Evolutionary conservation across 2,329 filamentous ascomycete species (phyloP).

Genomic region (Hypoxylon sp.): DNA sequence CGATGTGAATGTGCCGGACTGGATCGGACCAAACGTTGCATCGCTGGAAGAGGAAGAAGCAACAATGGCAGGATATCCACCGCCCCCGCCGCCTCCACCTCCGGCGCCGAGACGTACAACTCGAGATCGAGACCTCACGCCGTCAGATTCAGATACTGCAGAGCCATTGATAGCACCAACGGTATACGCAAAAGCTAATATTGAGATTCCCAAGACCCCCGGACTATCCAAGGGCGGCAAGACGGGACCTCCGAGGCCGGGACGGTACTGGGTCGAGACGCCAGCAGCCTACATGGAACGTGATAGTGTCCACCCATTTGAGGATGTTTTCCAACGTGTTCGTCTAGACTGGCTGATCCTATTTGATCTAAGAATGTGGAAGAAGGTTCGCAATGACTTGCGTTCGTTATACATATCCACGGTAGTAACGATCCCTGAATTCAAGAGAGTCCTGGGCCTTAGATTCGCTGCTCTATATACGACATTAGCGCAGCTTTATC

Average conservation of each 20-base stretch:
- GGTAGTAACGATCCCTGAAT: constrained; percentile 93
- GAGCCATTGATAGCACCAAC: constrained; percentile 73
- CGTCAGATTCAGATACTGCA: constrained; percentile 78
- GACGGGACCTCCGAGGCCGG: constrained; percentile 69
- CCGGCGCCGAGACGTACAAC: constrained; percentile 59
- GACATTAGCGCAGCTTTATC: constrained; percentile 89
- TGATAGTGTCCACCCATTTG: constrained; percentile 75
- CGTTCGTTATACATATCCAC: constrained; percentile 96
- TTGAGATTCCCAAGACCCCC: constrained; percentile 86
- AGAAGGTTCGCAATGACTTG: constrained; percentile 89
- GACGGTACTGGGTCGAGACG: constrained; percentile 87
- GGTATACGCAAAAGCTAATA: constrained; percentile 71
- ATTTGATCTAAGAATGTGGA: constrained; percentile 96
- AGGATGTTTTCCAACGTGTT: constrained; percentile 90
- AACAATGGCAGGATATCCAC: constrained; percentile 79
- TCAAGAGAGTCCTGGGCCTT: constrained; percentile 92
- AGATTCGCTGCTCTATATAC: constrained; percentile 97
- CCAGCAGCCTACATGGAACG: constrained; percentile 75
- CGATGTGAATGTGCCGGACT: constrained; percentile 62
- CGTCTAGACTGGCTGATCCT: constrained; percentile 94
- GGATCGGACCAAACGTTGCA: constrained; percentile 67
- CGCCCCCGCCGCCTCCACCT: constrained; percentile 72
- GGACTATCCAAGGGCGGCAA: constrained; percentile 58
- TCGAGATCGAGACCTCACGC: constrained; percentile 71
- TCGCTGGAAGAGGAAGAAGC: constrained; percentile 81